phyloP scores from a whole-genome alignment of 2,329 filamentous ascomycete species.

The Hypocrella siamensis region DNA sequence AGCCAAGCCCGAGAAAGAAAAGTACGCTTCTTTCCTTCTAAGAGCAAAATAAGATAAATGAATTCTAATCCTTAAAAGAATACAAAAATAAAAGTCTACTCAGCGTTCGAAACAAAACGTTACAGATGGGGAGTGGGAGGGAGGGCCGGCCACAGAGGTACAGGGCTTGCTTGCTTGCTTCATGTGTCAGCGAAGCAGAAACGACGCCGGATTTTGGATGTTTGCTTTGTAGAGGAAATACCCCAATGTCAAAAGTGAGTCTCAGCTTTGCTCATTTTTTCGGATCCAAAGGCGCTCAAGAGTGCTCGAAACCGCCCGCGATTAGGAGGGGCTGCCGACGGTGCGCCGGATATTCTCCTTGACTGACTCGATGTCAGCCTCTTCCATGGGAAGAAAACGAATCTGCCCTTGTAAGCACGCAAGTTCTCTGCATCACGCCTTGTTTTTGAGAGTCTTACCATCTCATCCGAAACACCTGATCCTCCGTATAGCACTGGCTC shows the following conservation, averaged over 20 bases:
- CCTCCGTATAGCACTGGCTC: conserved; percentile 67
- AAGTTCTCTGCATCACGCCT: not conserved
- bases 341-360: conserved; percentile 43
- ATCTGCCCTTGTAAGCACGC: conserved; percentile 28
- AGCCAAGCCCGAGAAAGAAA: too few species aligned
- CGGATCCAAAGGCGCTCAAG: not conserved
- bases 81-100: too few species aligned
- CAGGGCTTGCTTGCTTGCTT: too few species aligned
- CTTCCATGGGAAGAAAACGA: conserved; percentile 49
- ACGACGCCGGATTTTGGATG: too few species aligned
- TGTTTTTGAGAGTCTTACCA: conserved; percentile 35
- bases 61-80: too few species aligned
- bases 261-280: too few species aligned
- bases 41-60: too few species aligned
- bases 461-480: conserved; percentile 46
- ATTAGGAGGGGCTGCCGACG: conserved; percentile 17
- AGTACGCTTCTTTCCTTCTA: too few species aligned
- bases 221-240: not conserved
- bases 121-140: too few species aligned
- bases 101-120: too few species aligned
- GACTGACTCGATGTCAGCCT: conserved; percentile 38
- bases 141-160: too few species aligned
- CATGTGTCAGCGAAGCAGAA: too few species aligned
- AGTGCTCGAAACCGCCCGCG: not conserved
- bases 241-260: not conserved